Conservation (phyloP, 2,329 filamentous ascomycete species). For the Colletotrichum tanaceti region DNA sequence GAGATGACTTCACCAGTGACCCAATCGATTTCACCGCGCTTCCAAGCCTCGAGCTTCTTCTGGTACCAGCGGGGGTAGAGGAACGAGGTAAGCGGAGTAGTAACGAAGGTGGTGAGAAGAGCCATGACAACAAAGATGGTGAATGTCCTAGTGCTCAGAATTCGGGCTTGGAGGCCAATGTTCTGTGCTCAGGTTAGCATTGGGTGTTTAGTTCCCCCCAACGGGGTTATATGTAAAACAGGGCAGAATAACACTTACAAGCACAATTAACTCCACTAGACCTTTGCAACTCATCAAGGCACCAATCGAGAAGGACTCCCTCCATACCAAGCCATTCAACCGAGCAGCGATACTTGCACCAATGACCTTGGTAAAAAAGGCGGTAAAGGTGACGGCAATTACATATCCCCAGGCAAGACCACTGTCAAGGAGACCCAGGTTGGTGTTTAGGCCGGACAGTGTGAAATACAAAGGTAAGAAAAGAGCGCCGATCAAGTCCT, state of each 20-base stretch:
- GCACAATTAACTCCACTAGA: constrained; percentile 92
- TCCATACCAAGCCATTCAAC: constrained; percentile 83
- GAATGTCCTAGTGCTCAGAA: constrained; percentile 83
- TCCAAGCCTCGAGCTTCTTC: constrained; percentile 66
- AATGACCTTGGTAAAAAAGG: constrained; percentile 86
- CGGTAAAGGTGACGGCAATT: constrained; percentile 81
- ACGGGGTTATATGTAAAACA: too few species aligned
- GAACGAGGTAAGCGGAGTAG: constrained; percentile 78
- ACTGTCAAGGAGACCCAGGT: constrained; percentile 83
- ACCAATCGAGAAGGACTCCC: constrained; percentile 89
- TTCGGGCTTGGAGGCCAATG: constrained; percentile 84
- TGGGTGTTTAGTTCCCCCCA: too few species aligned
- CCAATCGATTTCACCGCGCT: constrained; percentile 92
- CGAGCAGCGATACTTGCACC: constrained; percentile 85
- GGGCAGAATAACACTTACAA: constrained; percentile 65
- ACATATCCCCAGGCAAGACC: constrained; percentile 93
- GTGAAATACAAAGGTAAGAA: constrained; percentile 95
- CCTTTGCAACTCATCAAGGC: constrained; percentile 97
- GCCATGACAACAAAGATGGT: constrained; percentile 98
- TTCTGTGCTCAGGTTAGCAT: constrained; percentile 51
- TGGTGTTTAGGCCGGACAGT: constrained; percentile 87
- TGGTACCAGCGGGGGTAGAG: constrained; percentile 78
- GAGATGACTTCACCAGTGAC: constrained; percentile 58
- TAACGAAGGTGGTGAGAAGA: constrained; percentile 84
- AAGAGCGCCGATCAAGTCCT: constrained; percentile 86